Percentiles rank a stretch among this genome's conserved stretches.
These are phyloP conservation scores for Geotrichum citri-aurantii DNA, from an alignment of 1,139 yeast species.

Conservation along the genomic window DNA sequence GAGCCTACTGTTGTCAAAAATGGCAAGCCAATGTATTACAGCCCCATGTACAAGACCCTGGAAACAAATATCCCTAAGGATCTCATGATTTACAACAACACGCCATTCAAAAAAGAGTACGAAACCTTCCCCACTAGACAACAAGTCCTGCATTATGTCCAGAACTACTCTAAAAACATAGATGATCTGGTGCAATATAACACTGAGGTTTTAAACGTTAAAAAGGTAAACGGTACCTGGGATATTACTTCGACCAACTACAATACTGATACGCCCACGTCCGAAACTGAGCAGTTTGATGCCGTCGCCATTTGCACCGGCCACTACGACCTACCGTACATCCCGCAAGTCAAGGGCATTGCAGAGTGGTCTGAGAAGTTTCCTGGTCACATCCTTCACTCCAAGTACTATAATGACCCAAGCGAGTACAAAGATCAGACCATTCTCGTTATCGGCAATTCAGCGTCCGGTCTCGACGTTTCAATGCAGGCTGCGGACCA, in stretches of 20 bases:
- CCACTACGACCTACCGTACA: slow-evolving; percentile 49
- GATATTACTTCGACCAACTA: slow-evolving; percentile 32
- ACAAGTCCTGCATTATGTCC: slow-evolving; percentile 46
- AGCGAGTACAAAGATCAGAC: slow-evolving; percentile 39
- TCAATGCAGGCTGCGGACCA: slow-evolving; percentile 46
- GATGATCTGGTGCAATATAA: slow-evolving; percentile 36
- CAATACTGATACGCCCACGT: slow-evolving; percentile 8
- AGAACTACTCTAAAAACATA: slow-evolving; percentile 42
- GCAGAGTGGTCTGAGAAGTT: slow-evolving; percentile 42
- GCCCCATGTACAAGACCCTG: slow-evolving; percentile 46
- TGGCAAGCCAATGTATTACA: slow-evolving; percentile 32
- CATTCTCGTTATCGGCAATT: slow-evolving; percentile 55
- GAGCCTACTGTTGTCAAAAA: slow-evolving; percentile 23
- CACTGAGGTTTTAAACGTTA: slow-evolving; percentile 38
- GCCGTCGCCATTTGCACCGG: slow-evolving; percentile 57
- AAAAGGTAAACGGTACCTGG: slow-evolving; percentile 40
- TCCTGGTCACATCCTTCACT: slow-evolving; percentile 51
- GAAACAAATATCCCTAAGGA: slow-evolving; percentile 59
- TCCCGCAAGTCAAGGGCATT: slow-evolving; percentile 53
- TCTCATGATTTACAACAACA: slow-evolving; percentile 51
- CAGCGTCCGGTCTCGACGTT: slow-evolving; percentile 58
- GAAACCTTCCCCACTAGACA: slow-evolving; percentile 49
- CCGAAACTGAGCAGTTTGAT: slow-evolving; percentile 39
- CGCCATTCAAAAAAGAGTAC: slow-evolving; percentile 42
- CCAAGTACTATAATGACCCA: slow-evolving; percentile 53